These are phyloP conservation scores for Russula olivacea DNA, from an alignment of 768 basidiomycete species.

Conservation along the genomic window DNA sequence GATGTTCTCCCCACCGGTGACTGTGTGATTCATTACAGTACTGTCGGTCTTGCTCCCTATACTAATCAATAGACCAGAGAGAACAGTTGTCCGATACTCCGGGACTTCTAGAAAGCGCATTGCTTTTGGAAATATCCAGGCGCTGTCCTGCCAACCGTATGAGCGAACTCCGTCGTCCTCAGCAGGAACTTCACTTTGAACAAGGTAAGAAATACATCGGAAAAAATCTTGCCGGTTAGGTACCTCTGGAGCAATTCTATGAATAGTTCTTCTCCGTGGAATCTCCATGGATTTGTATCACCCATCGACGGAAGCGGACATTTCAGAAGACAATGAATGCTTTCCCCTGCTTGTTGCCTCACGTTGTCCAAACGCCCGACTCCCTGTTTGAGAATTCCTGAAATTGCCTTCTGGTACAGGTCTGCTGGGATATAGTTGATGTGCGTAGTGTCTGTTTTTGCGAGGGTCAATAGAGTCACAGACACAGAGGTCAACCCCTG, in stretches of 20 bases:
- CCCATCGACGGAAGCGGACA: constrained; percentile 40
- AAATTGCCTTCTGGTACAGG: constrained; percentile 51
- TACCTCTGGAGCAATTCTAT: constrained; percentile 50
- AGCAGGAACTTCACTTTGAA: constrained; percentile 28
- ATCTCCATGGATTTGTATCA: constrained; percentile 43
- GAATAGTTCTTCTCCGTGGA: constrained; percentile 45
- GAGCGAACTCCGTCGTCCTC: constrained; percentile 26
- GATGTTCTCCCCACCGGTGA: constrained; percentile 14
- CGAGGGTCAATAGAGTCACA: constrained; percentile 45
- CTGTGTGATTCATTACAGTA: constrained; percentile 50
- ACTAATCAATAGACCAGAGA: constrained; percentile 72
- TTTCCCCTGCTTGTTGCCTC: constrained; percentile 68
- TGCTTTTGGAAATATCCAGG: constrained; percentile 69
- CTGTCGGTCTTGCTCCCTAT: constrained; percentile 80
- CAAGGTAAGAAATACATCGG: constrained; percentile 1
- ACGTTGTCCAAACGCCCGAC: constrained; percentile 90
- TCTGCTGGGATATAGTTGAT: constrained; percentile 54
- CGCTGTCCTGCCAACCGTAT: constrained; percentile 60
- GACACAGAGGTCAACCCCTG: constrained; percentile 53
- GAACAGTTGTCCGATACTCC: constrained; percentile 54
- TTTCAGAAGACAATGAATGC: constrained; percentile 48
- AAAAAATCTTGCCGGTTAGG: constrained; percentile 20
- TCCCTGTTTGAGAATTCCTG: constrained; percentile 78
- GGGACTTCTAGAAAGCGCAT: constrained; percentile 58
- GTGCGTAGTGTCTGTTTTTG: constrained; percentile 41